Conservation (phyloP, 768 basidiomycete genomes). For the Paxillus involutus region DNA sequence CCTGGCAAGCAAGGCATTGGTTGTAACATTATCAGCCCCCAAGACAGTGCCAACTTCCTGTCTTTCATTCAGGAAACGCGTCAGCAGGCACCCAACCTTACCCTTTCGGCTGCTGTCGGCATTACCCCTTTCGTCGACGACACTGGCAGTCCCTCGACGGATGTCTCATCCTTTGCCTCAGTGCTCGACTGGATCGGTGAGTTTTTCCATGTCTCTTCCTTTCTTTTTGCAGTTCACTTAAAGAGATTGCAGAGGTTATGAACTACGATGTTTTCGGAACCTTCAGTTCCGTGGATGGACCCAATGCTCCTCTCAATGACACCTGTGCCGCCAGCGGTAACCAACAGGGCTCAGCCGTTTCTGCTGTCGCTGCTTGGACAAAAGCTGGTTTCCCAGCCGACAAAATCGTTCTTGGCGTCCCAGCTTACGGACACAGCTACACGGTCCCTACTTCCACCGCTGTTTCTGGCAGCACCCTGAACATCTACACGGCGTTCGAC, state of each 20-base stretch:
- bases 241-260: constrained; percentile 54
- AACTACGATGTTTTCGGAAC: constrained; percentile 67
- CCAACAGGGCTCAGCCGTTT: constrained; percentile 73
- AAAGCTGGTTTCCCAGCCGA: constrained; percentile 69
- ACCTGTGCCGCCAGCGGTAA: constrained; percentile 58
- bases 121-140: constrained; percentile 64
- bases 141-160: constrained; percentile 52
- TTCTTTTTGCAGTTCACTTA: constrained; percentile 1
- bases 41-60: constrained; percentile 81
- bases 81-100: constrained; percentile 49
- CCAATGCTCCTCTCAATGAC: constrained; percentile 84
- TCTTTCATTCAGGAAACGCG: constrained; percentile 74
- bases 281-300: constrained; percentile 58
- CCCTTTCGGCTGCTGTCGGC: constrained; percentile 72
- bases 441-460: constrained; percentile 25
- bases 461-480: constrained; percentile 28
- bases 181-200: constrained; percentile 71
- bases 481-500: constrained; percentile 55
- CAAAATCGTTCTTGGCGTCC: constrained; percentile 81
- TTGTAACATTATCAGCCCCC: constrained; percentile 61
- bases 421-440: constrained; percentile 83
- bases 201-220: constrained; percentile 29
- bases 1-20: constrained; percentile 65
- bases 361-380: constrained; percentile 74
- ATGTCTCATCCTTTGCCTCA: constrained; percentile 65